Evolutionary conservation across 345 rosid species (phyloP), one percentile per base, ranked within the genome.

Genomic region (Zanthoxylum bungeanum): DNA sequence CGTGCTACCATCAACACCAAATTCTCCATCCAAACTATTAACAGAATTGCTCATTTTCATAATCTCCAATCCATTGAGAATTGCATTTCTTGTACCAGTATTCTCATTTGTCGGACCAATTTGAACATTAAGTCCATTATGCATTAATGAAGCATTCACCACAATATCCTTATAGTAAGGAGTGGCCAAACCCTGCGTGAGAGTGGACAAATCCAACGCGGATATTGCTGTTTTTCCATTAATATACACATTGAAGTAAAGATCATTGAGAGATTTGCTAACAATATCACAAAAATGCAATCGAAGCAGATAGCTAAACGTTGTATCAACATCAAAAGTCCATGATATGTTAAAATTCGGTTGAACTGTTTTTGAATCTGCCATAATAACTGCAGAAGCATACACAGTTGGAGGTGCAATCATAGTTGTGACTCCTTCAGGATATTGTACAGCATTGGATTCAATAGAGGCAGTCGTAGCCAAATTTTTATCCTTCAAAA

Each of bases 151-250:
- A 24, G 86, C 59, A 50, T 87, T 86, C 74, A 91, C 91, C 70
- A 91, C 92, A 9, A 91, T 82, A 64, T 91, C 97, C 75, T 82
- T 87, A 81, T 79, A 91, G 66, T 82, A 87, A n/a, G 97, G 85
- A 59, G 83, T 63, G 28, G 78, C 86, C 42, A 91, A 75, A 46
- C 66, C 75, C 10, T 79, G 77, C 0, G 85, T 75, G 19, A 83
- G 40, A 55, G 85, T 73, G 2, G 94, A 89, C 73, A 91, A 77
- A 76, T 91, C 94, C 76, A 91, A 75, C 3, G 86, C 87, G 9
- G 97, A 84, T 39, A 91, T 77, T 14, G 92, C 94, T 30, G 68
- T 34, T 19, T 0, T 4, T 14, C 77, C 66, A 55, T 71, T 70
- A 19, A 91, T 64, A 53, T 73, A 86, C 11, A 91, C 82, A 60